Conservation (phyloP, 2,329 filamentous ascomycete genomes). For the Didymosphaeria variabile region DNA sequence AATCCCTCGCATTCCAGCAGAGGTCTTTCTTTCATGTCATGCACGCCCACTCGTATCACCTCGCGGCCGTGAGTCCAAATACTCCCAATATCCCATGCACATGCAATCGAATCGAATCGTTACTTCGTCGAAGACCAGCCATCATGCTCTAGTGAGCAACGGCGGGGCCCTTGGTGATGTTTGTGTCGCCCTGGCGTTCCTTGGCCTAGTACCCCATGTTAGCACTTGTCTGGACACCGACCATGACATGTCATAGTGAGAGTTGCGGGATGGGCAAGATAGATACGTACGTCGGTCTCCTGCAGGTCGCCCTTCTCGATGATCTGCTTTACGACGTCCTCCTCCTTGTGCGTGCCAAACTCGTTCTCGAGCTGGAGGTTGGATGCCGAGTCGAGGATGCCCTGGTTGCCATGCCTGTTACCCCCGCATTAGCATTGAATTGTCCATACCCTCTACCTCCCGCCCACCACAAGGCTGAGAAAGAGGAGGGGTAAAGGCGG, state of each 20-base stretch:
- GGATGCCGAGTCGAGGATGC: conserved; percentile 78
- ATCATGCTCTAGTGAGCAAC: conserved; percentile 37
- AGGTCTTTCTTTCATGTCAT: neutral
- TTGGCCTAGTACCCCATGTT: conserved; percentile 40
- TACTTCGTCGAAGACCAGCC: neutral
- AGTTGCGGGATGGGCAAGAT: conserved; percentile 9
- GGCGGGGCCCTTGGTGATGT: conserved; percentile 51
- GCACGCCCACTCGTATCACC: conserved; percentile 1
- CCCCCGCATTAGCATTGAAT: neutral
- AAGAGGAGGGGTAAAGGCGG: neutral
- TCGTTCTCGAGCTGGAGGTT: conserved; percentile 81
- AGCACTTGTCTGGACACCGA: conserved; percentile 10
- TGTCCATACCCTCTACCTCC: no score
- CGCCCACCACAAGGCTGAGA: no score
- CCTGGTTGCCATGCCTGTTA: conserved; percentile 84
- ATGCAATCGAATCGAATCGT: conserved; percentile 27
- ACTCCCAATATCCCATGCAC: conserved; percentile 14
- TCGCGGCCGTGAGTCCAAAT: neutral
- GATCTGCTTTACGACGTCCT: conserved; percentile 84
- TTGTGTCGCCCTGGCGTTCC: conserved; percentile 55
- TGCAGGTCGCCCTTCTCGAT: conserved; percentile 72
- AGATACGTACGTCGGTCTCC: conserved; percentile 38
- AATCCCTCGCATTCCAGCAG: neutral
- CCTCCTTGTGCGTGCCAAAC: conserved; percentile 82
- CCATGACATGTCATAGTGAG: no score